These are phyloP conservation scores for Dipodascopsis uninucleata DNA, from an alignment of 805 yeast species.

Conservation along the genomic window DNA sequence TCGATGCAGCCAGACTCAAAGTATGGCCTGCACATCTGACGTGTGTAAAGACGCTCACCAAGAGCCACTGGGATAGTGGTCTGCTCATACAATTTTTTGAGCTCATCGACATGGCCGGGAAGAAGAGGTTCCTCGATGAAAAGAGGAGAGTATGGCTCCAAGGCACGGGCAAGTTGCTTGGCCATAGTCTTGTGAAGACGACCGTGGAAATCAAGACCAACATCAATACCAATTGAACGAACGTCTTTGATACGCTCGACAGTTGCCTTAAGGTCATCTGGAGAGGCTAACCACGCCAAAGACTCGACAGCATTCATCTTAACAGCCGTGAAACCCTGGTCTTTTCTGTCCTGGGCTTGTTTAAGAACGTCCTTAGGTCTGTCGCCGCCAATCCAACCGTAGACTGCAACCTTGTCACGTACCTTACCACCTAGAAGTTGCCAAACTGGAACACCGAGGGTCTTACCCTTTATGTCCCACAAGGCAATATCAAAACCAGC, in stretches of 20 bases:
- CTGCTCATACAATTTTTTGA: conserved; percentile 26
- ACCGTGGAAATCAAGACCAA: conserved; percentile 36
- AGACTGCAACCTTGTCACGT: conserved; percentile 33
- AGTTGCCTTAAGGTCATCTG: conserved; percentile 30
- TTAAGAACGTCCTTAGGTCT: conserved; percentile 31
- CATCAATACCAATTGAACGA: conserved; percentile 32
- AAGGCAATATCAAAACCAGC: conserved; percentile 37
- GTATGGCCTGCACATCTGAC: conserved; percentile 32
- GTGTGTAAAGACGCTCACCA: conserved; percentile 33
- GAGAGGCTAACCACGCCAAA: conserved; percentile 33
- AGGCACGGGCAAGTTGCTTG: conserved; percentile 32
- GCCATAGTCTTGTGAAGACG: conserved; percentile 37
- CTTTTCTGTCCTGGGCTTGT: conserved; percentile 33
- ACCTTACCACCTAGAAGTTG: conserved; percentile 36
- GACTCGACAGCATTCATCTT: conserved; percentile 37
- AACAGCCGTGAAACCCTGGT: conserved; percentile 36
- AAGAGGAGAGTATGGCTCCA: conserved; percentile 33
- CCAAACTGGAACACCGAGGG: conserved; percentile 35
- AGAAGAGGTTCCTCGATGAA: conserved; percentile 36
- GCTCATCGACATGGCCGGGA: conserved; percentile 32
- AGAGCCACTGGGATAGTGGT: conserved; percentile 34
- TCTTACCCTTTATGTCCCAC: conserved; percentile 37
- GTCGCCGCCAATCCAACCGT: conserved; percentile 38
- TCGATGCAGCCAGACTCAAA: conserved; percentile 32
- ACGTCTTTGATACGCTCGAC: conserved; percentile 32